These are phyloP conservation scores for Parmelia sp. DNA, from an alignment of 495 filamentous ascomycete genomes.

Conservation along the genomic window DNA sequence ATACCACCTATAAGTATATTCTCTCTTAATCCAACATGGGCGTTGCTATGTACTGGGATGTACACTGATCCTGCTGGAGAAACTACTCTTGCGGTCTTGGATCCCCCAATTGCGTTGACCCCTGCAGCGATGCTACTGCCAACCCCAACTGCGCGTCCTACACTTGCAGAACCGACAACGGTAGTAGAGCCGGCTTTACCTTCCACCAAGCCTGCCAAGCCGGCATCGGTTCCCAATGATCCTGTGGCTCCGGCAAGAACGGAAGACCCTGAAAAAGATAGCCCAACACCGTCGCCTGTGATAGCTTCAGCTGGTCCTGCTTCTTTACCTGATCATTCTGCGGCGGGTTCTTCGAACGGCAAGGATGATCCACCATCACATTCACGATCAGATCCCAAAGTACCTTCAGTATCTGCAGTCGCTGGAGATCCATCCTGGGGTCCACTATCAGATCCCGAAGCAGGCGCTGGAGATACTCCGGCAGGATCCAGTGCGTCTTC, in stretches of 20 bases:
- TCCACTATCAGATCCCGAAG: neutral
- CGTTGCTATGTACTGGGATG: neutral
- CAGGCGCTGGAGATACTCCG: neutral
- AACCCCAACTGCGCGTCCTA: neutral
- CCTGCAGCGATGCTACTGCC: neutral
- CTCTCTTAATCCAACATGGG: constrained; percentile 10
- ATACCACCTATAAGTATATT: constrained; percentile 4
- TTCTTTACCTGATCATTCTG: neutral
- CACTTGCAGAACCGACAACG: constrained; percentile 4
- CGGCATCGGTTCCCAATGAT: constrained; percentile 5
- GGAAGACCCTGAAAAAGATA: neutral
- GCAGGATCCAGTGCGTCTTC: neutral
- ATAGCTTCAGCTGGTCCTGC: neutral
- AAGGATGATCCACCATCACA: neutral
- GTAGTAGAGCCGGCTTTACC: neutral
- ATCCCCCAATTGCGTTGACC: neutral
- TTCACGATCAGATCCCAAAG: too few relatives aligned
- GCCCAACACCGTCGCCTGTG: neutral
- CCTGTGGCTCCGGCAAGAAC: neutral
- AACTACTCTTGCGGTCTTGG: neutral
- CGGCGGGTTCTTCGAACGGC: neutral
- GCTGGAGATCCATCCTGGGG: too few relatives aligned
- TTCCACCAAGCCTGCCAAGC: neutral
- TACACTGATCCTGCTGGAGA: neutral
- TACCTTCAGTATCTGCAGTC: too few relatives aligned